Evolutionary conservation across 2,329 filamentous ascomycete genomes (phyloP).

Genomic region (Hypocrella siamensis): DNA sequence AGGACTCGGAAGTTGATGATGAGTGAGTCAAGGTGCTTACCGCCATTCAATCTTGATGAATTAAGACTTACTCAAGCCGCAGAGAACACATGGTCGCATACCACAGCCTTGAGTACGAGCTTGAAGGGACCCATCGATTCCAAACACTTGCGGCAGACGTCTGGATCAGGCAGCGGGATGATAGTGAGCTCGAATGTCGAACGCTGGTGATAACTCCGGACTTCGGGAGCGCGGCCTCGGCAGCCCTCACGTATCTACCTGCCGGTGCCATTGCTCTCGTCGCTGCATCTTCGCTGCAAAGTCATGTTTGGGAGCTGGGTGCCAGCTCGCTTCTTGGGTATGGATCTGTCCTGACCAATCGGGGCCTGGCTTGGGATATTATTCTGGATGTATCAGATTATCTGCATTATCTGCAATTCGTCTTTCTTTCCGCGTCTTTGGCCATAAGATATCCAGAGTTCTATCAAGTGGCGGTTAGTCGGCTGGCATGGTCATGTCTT

Average conservation of each 20-base stretch:
- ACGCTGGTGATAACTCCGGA: not conserved
- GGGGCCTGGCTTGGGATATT: not conserved
- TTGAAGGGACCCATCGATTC: not conserved
- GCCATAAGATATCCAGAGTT: not conserved
- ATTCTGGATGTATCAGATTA: not conserved
- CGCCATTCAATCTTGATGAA: too few species aligned
- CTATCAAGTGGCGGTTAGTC: not conserved
- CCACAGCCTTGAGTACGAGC: not conserved
- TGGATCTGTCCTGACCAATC: not conserved
- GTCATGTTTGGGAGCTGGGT: not conserved
- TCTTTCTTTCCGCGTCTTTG: not conserved
- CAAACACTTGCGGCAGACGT: not conserved
- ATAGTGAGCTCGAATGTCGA: not conserved
- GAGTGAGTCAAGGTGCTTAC: too few species aligned
- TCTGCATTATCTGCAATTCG: not conserved
- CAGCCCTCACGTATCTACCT: not conserved
- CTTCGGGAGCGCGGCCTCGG: not conserved
- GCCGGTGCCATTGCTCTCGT: not conserved
- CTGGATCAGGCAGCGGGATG: not conserved
- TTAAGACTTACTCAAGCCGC: too few species aligned
- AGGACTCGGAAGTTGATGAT: not conserved
- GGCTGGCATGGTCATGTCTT: not conserved
- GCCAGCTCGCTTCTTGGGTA: not conserved
- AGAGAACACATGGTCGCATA: not conserved
- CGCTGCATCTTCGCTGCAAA: not conserved